Conservation (phyloP, 176 grass and related monocot species). For the Carex parvula region DNA sequence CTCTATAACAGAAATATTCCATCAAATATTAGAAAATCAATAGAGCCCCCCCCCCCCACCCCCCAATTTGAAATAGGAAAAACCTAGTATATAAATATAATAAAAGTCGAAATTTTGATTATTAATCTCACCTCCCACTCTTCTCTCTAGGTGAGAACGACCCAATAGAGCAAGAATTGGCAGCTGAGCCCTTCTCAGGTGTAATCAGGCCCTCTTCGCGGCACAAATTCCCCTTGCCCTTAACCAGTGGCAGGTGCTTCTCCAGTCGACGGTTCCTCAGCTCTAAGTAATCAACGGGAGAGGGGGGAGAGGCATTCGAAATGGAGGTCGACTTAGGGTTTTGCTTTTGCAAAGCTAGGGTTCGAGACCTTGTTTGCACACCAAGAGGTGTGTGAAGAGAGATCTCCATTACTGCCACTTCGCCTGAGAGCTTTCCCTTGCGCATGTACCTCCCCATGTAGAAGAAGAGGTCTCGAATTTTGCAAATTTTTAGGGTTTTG, state of each 20-base stretch:
- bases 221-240: constrained; percentile 20
- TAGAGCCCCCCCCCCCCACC: too few species aligned
- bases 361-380: constrained; percentile 77
- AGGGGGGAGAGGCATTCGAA: not conserved
- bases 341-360: constrained; percentile 52
- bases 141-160: not conserved
- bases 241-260: constrained; percentile 34
- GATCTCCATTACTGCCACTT: constrained; percentile 86
- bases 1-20: not conserved
- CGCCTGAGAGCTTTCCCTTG: constrained; percentile 70
- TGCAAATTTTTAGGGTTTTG: not conserved
- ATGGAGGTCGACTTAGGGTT: constrained; percentile 24
- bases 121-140: constrained; percentile 9
- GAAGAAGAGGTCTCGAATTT: not conserved
- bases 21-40: not conserved
- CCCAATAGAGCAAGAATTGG: constrained; percentile 28
- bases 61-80: not conserved
- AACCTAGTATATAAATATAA: not conserved
- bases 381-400: constrained; percentile 47
- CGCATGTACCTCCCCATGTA: constrained; percentile 90
- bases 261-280: constrained; percentile 80
- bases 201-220: not conserved
- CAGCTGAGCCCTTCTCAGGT: not conserved
- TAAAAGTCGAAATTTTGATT: not conserved
- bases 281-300: constrained; percentile 47